Percentiles rank a stretch among this genome's conserved stretches.
phyloP scores from a whole-genome alignment of 2,329 filamentous ascomycete genomes.

The Chrysoporthe cubensis region DNA sequence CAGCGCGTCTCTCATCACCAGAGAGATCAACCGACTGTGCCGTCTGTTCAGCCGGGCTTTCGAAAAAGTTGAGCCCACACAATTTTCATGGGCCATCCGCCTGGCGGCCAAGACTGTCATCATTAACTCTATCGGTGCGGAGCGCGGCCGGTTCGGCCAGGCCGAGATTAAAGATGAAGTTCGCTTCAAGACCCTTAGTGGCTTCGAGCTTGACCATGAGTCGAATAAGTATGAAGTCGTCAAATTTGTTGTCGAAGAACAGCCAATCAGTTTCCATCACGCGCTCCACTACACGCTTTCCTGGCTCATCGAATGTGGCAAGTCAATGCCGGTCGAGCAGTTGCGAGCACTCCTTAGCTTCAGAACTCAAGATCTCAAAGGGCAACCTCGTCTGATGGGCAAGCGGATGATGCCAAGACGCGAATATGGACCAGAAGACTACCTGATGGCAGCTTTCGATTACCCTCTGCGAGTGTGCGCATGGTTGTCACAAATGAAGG shows the following conservation, averaged over 20 bases:
- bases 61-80: slow-evolving; percentile 56
- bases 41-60: slow-evolving; percentile 89
- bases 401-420: slow-evolving; percentile 59
- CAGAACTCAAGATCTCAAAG: slow-evolving; percentile 69
- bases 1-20: slow-evolving; percentile 88
- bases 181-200: slow-evolving; percentile 75
- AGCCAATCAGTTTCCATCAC: slow-evolving; percentile 96
- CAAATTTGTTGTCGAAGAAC: slow-evolving; percentile 84
- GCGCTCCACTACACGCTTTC: slow-evolving; percentile 94
- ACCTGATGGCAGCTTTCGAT: slow-evolving; percentile 86
- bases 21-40: slow-evolving; percentile 92
- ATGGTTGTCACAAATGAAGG: slow-evolving; percentile 98
- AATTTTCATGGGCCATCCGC: slow-evolving; percentile 67
- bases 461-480: slow-evolving; percentile 91
- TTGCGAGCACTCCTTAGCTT: slow-evolving; percentile 73
- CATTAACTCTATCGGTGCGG: slow-evolving; percentile 85
- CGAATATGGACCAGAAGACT: slow-evolving; percentile 70
- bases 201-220: slow-evolving; percentile 78
- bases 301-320: slow-evolving; percentile 91
- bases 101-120: slow-evolving; percentile 83
- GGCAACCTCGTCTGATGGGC: slow-evolving; percentile 66
- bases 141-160: slow-evolving; percentile 81
- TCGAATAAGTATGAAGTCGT: slow-evolving; percentile 69
- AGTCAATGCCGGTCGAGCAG: slow-evolving; percentile 69
- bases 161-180: slow-evolving; percentile 87